Evolutionary conservation across 257 asterid genomes (phyloP).

Genomic region (Nicotiana sylvestris): DNA sequence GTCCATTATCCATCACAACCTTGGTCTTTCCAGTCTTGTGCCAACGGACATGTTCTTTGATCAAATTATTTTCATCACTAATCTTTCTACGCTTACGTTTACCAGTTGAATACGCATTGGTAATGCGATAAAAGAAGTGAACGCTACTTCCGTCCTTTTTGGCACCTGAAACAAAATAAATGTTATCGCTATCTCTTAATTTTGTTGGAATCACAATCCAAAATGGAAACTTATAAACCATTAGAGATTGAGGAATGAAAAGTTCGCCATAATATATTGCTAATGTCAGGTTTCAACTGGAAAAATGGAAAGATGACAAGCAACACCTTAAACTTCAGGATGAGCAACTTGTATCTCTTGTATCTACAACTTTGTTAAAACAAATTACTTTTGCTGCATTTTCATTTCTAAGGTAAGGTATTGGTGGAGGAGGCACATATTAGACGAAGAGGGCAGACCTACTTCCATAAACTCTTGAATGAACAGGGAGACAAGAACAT

Average conservation of each 20-base stretch:
- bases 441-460: too few relatives aligned
- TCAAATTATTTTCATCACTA: constrained; percentile 24
- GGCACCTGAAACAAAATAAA: constrained; percentile 47
- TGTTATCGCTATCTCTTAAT: neutral
- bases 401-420: neutral
- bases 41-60: constrained; percentile 57
- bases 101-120: constrained; percentile 74
- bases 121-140: constrained; percentile 62
- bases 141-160: constrained; percentile 78
- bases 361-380: neutral
- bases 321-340: neutral
- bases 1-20: constrained; percentile 48
- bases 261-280: neutral
- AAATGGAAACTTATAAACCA: neutral
- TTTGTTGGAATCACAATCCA: neutral
- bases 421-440: too few relatives aligned
- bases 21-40: constrained; percentile 91
- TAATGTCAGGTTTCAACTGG: neutral
- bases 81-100: constrained; percentile 77
- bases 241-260: neutral
- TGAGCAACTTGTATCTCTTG: neutral
- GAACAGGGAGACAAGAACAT: too few relatives aligned
- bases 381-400: neutral
- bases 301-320: neutral
- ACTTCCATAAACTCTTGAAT: too few relatives aligned